Evolutionary conservation across 331 rosid species (phyloP).

Genomic region (Erythrophleum ivorense): DNA sequence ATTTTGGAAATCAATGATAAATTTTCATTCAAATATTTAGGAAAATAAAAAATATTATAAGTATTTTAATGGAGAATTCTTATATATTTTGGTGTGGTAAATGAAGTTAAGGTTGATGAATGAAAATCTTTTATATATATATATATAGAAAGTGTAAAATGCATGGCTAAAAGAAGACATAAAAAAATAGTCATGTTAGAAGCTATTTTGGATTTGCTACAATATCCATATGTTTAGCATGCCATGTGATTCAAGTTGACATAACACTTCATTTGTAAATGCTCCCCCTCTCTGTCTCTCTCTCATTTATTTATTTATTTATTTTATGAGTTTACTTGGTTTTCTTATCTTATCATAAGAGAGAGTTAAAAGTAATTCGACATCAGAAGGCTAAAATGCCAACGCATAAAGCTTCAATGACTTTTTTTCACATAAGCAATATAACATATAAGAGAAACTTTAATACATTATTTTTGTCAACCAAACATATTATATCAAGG

Average conservation of each 20-base stretch:
- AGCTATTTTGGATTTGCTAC: background rate
- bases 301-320: too few relatives aligned
- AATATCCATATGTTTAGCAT: background rate
- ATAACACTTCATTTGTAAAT: background rate
- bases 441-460: background rate
- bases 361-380: background rate
- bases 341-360: conserved; percentile 28
- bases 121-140: too few relatives aligned
- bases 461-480: background rate
- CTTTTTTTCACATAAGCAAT: background rate
- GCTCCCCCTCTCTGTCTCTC: background rate
- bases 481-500: background rate
- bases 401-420: conserved; percentile 47
- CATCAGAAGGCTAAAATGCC: conserved; percentile 51
- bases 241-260: background rate
- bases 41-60: too few relatives aligned
- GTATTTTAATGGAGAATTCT: too few relatives aligned
- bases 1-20: too few relatives aligned
- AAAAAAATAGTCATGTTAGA: too few relatives aligned
- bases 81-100: too few relatives aligned
- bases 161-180: too few relatives aligned
- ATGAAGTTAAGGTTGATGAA: too few relatives aligned
- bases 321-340: too few relatives aligned
- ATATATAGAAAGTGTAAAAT: too few relatives aligned
- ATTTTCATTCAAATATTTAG: too few relatives aligned